Evolutionary conservation across 345 rosid species (phyloP).

Genomic region (Angophora floribunda): DNA sequence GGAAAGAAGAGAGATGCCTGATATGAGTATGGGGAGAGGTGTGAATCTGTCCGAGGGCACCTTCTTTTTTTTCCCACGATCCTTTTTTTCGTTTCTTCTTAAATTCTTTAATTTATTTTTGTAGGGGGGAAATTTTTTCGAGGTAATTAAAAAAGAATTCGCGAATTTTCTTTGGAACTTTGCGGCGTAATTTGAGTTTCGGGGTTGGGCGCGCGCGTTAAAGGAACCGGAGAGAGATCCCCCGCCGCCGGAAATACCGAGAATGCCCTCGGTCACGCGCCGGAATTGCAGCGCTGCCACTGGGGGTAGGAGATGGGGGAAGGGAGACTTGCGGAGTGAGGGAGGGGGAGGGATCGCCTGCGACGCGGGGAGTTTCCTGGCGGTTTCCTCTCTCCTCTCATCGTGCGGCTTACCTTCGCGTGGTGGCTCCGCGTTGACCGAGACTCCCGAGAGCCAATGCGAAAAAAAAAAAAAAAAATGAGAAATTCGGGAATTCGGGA

Average conservation of each 20-base stretch:
- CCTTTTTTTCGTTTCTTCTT: background rate
- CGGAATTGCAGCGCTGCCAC: background rate
- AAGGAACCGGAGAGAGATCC: background rate
- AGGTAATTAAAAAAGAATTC: background rate
- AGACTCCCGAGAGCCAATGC: background rate
- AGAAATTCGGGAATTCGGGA: background rate
- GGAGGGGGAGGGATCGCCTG: background rate
- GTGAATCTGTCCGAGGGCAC: background rate
- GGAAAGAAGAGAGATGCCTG: background rate
- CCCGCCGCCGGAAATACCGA: background rate
- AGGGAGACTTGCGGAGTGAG: background rate
- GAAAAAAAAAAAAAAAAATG: background rate
- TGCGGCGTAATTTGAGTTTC: background rate
- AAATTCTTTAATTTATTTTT: background rate
- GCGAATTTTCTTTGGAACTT: background rate
- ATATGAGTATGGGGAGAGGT: background rate
- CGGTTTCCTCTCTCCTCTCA: background rate
- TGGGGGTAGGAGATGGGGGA: background rate
- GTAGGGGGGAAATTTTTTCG: background rate
- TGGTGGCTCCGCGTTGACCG: background rate
- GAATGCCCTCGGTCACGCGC: background rate
- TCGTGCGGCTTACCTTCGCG: background rate
- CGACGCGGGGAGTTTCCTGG: background rate
- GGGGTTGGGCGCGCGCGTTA: background rate
- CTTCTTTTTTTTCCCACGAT: background rate